A percentile compares a stretch with the other conserved stretches of the same genome.
These are phyloP conservation scores for Trypanosoma cruzi DNA, from an alignment of 208 protist species.

Conservation along the genomic window DNA sequence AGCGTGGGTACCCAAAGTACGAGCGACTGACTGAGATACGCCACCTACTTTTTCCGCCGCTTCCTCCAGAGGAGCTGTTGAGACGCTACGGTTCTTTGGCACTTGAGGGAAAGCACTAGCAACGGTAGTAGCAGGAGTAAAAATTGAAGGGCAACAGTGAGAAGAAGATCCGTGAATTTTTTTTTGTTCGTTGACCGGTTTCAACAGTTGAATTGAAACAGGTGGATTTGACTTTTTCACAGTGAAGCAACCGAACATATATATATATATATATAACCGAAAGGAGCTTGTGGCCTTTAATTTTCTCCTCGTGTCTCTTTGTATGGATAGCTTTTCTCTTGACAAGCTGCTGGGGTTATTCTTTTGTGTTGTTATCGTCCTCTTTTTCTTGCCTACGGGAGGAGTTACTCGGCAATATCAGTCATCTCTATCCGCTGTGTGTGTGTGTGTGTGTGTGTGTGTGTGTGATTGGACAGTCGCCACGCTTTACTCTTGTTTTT, in stretches of 20 bases:
- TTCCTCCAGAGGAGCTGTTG: conserved; percentile 72
- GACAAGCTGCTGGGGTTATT: background rate
- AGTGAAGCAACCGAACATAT: background rate
- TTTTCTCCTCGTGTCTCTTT: background rate
- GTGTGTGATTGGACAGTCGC: no score
- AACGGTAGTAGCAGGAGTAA: background rate
- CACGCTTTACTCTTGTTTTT: no score
- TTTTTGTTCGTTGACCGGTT: no score
- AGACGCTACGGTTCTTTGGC: conserved; percentile 62
- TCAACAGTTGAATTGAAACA: no score
- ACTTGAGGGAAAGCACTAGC: conserved; percentile 3
- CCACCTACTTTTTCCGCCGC: conserved; percentile 59
- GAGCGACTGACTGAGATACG: conserved; percentile 56
- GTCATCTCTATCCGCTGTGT: background rate
- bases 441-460: no score
- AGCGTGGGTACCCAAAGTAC: conserved; percentile 68
- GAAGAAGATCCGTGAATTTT: no score
- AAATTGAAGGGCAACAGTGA: no score
- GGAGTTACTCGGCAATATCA: background rate
- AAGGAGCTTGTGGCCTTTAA: background rate
- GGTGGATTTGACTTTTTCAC: no score
- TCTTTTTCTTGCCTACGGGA: background rate
- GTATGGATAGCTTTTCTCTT: background rate
- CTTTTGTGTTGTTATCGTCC: conserved; percentile 1
- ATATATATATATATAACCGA: background rate